Conservation (phyloP, 2,329 filamentous ascomycete genomes). For the Furcasterigmium sp. region DNA sequence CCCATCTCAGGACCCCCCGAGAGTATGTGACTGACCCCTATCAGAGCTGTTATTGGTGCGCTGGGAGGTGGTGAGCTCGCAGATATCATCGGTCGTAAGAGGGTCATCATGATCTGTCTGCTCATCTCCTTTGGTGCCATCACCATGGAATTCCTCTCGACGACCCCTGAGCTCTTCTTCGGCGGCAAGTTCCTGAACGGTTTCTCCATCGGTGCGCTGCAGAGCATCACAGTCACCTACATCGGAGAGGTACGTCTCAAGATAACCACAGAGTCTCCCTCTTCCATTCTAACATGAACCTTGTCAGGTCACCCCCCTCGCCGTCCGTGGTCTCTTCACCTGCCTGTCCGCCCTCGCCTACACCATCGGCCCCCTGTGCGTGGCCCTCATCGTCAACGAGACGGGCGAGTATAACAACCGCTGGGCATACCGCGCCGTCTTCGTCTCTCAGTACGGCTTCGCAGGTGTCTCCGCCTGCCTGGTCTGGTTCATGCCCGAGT, state of each 20-base stretch:
- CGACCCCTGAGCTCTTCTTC: conserved; percentile 32
- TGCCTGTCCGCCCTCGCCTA: conserved; percentile 21
- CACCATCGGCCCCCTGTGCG: conserved; percentile 23
- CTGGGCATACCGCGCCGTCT: conserved; percentile 28
- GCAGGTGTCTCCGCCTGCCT: conserved; percentile 21
- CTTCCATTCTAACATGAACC: conserved; percentile 8
- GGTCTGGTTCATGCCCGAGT: conserved; percentile 34
- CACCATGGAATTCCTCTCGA: conserved; percentile 33
- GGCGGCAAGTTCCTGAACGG: conserved; percentile 37
- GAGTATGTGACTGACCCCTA: conserved; percentile 5
- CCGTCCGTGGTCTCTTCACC: conserved; percentile 21
- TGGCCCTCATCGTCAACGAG: conserved; percentile 24
- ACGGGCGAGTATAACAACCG: conserved; percentile 17
- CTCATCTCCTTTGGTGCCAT: conserved; percentile 29
- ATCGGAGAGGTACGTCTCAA: conserved; percentile 20
- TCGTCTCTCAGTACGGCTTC: conserved; percentile 27
- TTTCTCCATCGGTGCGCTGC: conserved; percentile 24
- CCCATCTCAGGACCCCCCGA: background rate
- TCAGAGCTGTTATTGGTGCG: conserved; percentile 19
- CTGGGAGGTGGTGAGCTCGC: conserved; percentile 23
- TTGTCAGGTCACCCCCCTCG: conserved; percentile 20
- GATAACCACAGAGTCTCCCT: conserved; percentile 14
- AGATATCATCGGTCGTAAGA: conserved; percentile 25
- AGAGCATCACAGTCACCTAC: conserved; percentile 20
- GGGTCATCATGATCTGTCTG: conserved; percentile 25